Base-by-base conservation (phyloP, 2,329 filamentous ascomycete genomes). In the Ophiostoma ulmi region DNA sequence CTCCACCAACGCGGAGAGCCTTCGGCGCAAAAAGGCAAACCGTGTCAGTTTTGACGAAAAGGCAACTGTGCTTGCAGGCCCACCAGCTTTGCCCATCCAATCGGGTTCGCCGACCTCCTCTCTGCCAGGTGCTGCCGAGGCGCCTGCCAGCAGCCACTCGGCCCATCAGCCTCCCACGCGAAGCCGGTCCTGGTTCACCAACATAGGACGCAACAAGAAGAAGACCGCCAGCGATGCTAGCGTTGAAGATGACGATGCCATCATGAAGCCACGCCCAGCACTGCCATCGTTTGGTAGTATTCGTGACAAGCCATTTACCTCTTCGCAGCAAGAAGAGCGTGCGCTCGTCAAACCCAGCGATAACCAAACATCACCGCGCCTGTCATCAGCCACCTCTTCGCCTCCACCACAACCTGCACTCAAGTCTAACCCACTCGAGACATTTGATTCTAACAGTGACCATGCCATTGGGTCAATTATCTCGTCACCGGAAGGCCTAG, bases 11-110 rank as follows among this genome's bases (percentile, higher is more conserved):
- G 64, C 38, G 1, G 64, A 67, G 13, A 44, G 8, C 10, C 17
- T 41, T 3, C 61, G 1, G 67, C 83, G 86, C 72, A 92, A 88
- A 79, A 92, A 90, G 78, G 86, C 84, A 55, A 86, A 86, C 1
- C 84, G 91, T 35, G 91, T 94, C 66, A 97, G 93, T 80, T 97
- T 93, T 76, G 90, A 92, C 73, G 90, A 92, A 68, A 84, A 85
- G 44, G 8, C 76, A 78, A 11, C 74, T 78, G 75, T 78, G 1
- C 78, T 81, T 64, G 10, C 65, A 17, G 65, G 38, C n/a, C 65
- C 65, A 20, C 74, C 77, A 1, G 82, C 55, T 31, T 26, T 38
- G 35, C 68, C 70, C 3, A 65, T 68, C 64, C 17, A 41, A 20
- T 39, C 61, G 20, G 17, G 22, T 20, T n/a, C 70, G n/a, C 20